These are phyloP conservation scores for Yamadazyma sp. DNA, from an alignment of 1,139 yeast species.

Conservation along the genomic window DNA sequence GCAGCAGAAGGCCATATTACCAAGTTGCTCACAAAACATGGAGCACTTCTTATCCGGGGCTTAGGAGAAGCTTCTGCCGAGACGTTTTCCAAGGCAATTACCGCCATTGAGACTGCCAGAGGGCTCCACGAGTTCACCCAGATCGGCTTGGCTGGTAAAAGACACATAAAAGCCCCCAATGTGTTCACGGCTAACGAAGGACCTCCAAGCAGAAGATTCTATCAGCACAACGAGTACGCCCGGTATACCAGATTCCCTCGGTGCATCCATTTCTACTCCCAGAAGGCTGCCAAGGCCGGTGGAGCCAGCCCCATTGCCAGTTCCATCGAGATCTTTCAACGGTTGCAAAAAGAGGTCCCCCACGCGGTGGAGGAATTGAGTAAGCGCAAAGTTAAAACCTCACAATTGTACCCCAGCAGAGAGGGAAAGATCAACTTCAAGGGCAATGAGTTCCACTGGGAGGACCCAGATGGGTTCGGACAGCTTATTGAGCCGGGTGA, in stretches of 20 bases:
- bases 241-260: constrained; percentile 25
- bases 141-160: constrained; percentile 23
- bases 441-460: constrained; percentile 6
- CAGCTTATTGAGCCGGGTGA: constrained; percentile 2
- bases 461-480: constrained; percentile 4
- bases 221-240: constrained; percentile 29
- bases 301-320: constrained; percentile 29
- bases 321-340: constrained; percentile 26
- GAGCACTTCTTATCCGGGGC: constrained; percentile 3
- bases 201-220: constrained; percentile 17
- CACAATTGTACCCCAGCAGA: constrained; percentile 5
- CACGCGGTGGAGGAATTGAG: constrained; percentile 14
- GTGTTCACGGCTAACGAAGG: constrained; percentile 29
- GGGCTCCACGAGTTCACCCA: constrained; percentile 18
- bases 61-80: constrained; percentile 2
- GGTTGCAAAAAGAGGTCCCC: constrained; percentile 18
- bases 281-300: constrained; percentile 16
- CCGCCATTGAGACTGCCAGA: constrained; percentile 3
- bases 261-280: constrained; percentile 21
- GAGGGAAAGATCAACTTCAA: not conserved
- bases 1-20: constrained; percentile 3
- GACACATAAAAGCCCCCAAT: constrained; percentile 20
- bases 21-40: constrained; percentile 1
- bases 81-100: constrained; percentile 2
- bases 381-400: constrained; percentile 1